Evolutionary conservation across 2,329 filamentous ascomycete species (phyloP), one percentile per base, ranked within the genome.

Genomic region (Cladosporium velox): DNA sequence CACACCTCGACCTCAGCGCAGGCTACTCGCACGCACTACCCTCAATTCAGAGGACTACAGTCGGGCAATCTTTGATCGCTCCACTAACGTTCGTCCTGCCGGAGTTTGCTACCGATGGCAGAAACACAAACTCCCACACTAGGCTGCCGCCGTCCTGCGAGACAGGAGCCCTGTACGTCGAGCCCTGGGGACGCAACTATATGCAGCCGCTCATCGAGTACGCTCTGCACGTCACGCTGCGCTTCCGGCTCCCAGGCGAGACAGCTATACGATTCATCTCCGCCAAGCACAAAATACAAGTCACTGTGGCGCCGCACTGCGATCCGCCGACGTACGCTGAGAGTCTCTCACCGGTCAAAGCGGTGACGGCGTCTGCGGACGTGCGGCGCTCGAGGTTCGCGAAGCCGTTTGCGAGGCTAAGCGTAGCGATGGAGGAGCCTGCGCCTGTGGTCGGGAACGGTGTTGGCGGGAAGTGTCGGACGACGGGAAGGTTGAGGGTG

Each of bases 171-270:
- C 26, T 54, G 14, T 64, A 64, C 61, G 21, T 55, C 21, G 61
- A 64, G n/a, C 61, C 61, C 1, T 64, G 61, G 61, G 61, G 35
- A 32, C 61, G 61, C 4, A 15, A 6, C 21, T 64, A 64, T 38
- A 64, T 57, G 61, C 61, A 64, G 34, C 61, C 61, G 10, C 35
- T 64, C 15, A 64, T 64, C 12, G 51, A 57, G 18, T 64, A 64
- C 35, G 34, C 15, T 6, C 30, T 64, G 18, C 51, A 47, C 10
- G 51, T 47, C 24, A 64, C 35, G 10, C 51, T 64, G 15, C 51
- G 51, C 14, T 64, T 44, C 61, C 61, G 61, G 7, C 26, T 57
- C 5, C 24, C 15, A 3, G 35, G 35, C 4, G 61, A 64, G 61
- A 64, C 61, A n/a, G 51, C 51, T 3, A 24, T 64, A 3, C 49